Percentiles rank a stretch among this genome's conserved stretches.
These are phyloP conservation scores for Pseudocercospora fuligena DNA, from an alignment of 2,329 filamentous ascomycete species.

Conservation along the genomic window DNA sequence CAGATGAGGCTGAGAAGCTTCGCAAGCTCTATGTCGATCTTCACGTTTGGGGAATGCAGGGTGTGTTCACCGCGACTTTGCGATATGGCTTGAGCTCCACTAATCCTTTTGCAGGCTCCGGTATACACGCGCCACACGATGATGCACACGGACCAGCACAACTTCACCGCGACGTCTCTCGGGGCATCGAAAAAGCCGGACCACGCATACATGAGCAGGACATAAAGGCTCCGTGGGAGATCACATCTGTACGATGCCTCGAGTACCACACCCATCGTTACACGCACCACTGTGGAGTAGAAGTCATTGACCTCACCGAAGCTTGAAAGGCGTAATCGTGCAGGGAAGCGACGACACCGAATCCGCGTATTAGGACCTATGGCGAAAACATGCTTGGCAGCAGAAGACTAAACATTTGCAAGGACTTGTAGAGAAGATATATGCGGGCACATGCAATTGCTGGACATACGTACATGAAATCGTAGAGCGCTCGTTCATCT, in stretches of 20 bases:
- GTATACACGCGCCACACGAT: conserved; percentile 26
- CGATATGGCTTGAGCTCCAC: background rate
- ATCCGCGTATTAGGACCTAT: too few relatives aligned
- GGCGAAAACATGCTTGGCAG: too few relatives aligned
- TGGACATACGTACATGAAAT: too few relatives aligned
- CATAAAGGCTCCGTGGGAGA: conserved; percentile 25
- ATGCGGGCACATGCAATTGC: background rate
- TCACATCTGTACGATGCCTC: conserved; percentile 7
- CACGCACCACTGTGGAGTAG: conserved; percentile 20
- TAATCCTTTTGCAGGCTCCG: conserved; percentile 9
- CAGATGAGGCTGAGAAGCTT: conserved; percentile 21
- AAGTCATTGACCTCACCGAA: conserved; percentile 24
- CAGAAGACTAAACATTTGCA: background rate
- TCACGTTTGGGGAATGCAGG: conserved; percentile 32
- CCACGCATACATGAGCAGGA: conserved; percentile 12
- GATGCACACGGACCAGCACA: conserved; percentile 26
- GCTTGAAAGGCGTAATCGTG: background rate
- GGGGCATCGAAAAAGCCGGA: conserved; percentile 10
- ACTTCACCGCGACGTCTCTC: conserved; percentile 22
- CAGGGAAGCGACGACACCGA: too few relatives aligned
- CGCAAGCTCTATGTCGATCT: conserved; percentile 30
- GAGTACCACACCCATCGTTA: conserved; percentile 22
- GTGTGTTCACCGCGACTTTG: conserved; percentile 8
- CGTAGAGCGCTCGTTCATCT: too few relatives aligned
- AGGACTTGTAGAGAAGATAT: background rate